These are phyloP conservation scores for Ophiostoma montium DNA, from an alignment of 2,329 filamentous ascomycete species.

Conservation along the genomic window DNA sequence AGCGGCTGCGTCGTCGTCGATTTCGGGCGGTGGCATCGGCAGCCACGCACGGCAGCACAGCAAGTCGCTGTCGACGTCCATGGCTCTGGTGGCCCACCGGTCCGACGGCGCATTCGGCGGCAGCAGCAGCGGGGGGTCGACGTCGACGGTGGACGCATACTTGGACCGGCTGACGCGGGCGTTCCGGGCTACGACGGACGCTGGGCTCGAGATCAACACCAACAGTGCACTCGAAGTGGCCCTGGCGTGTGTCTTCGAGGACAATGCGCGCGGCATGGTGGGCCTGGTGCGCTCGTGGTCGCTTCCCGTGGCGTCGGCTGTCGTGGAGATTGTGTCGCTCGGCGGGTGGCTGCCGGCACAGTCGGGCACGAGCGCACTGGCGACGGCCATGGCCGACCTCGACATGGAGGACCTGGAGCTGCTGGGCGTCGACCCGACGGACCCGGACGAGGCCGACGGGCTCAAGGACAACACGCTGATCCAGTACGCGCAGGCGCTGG, in stretches of 20 bases:
- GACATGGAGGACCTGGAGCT: constrained; percentile 78
- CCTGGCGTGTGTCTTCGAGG: constrained; percentile 69
- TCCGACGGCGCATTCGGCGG: constrained; percentile 24
- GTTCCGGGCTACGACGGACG: constrained; percentile 53
- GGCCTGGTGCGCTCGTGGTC: constrained; percentile 68
- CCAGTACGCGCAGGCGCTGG: constrained; percentile 57
- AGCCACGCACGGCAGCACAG: constrained; percentile 2
- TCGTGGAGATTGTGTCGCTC: constrained; percentile 71
- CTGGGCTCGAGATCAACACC: constrained; percentile 65
- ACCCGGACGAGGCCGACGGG: constrained; percentile 45
- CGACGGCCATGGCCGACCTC: constrained; percentile 42
- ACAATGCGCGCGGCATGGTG: constrained; percentile 63
- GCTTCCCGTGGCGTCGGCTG: constrained; percentile 59
- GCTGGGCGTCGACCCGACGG: constrained; percentile 49
- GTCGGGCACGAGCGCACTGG: constrained; percentile 33
- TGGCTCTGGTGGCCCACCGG: constrained; percentile 1
- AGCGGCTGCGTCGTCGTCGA: too few relatives aligned
- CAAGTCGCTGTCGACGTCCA: constrained; percentile 6
- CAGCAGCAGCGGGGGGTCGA: too few relatives aligned
- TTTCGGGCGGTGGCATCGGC: constrained; percentile 27
- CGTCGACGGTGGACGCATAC: constrained; percentile 49
- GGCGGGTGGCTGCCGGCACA: constrained; percentile 66
- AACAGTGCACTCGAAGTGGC: constrained; percentile 66
- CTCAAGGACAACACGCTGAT: constrained; percentile 69
- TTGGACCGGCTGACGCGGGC: constrained; percentile 57